A percentile compares a stretch with the other conserved stretches of the same genome.
Conservation (phyloP, 352 stramenopile species). For the Phytophthora macrochlamydospora region DNA sequence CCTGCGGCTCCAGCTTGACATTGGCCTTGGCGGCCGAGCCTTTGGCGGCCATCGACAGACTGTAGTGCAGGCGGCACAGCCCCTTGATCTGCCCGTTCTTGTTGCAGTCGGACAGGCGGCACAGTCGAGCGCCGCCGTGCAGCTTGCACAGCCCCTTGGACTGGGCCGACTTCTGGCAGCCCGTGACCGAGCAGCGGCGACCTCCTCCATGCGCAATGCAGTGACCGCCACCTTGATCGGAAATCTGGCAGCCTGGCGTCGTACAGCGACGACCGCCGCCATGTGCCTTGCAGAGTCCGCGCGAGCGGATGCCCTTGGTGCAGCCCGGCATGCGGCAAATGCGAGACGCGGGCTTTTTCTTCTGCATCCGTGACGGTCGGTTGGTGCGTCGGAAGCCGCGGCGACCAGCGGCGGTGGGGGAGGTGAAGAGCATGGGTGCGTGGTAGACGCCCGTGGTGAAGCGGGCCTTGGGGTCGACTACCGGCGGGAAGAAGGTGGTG, state of each 20-base stretch:
- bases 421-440: slow-evolving; percentile 36
- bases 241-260: slow-evolving; percentile 81
- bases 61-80: slow-evolving; percentile 77
- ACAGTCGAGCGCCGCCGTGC: slow-evolving; percentile 79
- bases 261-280: slow-evolving; percentile 79
- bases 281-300: slow-evolving; percentile 85
- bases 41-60: slow-evolving; percentile 36
- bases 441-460: slow-evolving; percentile 21
- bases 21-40: neutral
- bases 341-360: slow-evolving; percentile 66
- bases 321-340: slow-evolving; percentile 80
- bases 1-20: slow-evolving; percentile 22
- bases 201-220: slow-evolving; percentile 82
- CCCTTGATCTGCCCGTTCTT: slow-evolving; percentile 88
- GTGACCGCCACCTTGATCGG: slow-evolving; percentile 85
- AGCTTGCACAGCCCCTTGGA: slow-evolving; percentile 85
- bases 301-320: slow-evolving; percentile 83
- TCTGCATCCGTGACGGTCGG: slow-evolving; percentile 31
- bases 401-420: slow-evolving; percentile 20
- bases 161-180: slow-evolving; percentile 85
- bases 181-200: slow-evolving; percentile 57
- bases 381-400: slow-evolving; percentile 25
- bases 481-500: slow-evolving; percentile 28
- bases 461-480: slow-evolving; percentile 29
- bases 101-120: slow-evolving; percentile 66